Base-by-base conservation (phyloP, 495 filamentous ascomycete species). In the Margaritispora aquatica region DNA sequence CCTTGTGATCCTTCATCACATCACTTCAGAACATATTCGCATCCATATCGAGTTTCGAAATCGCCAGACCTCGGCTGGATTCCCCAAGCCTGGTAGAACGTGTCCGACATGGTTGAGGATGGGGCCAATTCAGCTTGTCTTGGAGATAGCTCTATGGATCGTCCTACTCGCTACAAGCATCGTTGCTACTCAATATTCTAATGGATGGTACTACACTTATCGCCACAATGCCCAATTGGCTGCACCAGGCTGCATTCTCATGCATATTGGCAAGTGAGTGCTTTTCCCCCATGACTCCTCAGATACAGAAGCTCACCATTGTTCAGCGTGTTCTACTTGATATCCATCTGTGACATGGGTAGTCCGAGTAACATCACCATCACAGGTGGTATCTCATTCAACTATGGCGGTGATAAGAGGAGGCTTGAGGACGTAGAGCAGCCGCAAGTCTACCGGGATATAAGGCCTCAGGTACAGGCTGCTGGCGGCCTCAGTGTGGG, bases 1-100 rank as follows among this genome's bases (percentile, higher is more conserved):
- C 5, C 52, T 38, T n/a, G 52, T 54, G 3, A 11, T 54, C 15
- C 26, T 54, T 15, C 52, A 54, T 21, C 31, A 54, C 31, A 8
- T 54, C 10, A 23, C 41, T 21, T 54, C 52, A 1, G 21, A 54
- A 41, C 20, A 54, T 17, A 23, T 54, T 7, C 26, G 29, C 2
- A 36, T 54, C 20, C 23, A 20, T 2, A 29, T 54, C 27, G 52
- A 54, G n/a, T 54, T 54, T 13, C 52, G 52, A 1, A 54, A 54
- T 22, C 38, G 38, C 17, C 38, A 3, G 3, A 3, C 9, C 3
- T 19, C 27, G 8, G 19, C 27, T 11, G 31, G 52, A 22, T 36
- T 22, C 26, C 4, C 47, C 17, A 48, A 22, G 44, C 15, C 15
- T 9, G 20, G 21, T 8, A 23, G 47, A 26, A 17, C 5, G 7